These are phyloP conservation scores for Draba incana DNA, from an alignment of 345 rosid species.

Conservation along the genomic window DNA sequence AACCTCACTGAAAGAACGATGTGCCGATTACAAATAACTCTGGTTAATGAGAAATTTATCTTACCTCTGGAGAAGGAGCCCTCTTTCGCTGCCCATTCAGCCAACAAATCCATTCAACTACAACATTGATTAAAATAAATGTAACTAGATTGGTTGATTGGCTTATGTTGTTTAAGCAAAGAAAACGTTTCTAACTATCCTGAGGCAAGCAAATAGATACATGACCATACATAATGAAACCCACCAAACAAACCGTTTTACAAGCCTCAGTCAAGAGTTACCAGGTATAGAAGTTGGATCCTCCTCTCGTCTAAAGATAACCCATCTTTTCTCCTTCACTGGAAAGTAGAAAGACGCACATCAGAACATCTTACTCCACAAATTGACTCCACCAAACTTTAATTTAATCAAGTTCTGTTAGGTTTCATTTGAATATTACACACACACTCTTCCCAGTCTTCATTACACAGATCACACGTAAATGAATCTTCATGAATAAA, in stretches of 20 bases:
- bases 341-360: slow-evolving; percentile 33
- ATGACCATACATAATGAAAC: not conserved
- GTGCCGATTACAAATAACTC: not conserved
- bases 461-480: slow-evolving; percentile 12
- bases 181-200: slow-evolving; percentile 9
- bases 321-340: slow-evolving; percentile 99
- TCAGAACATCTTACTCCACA: slow-evolving; percentile 29
- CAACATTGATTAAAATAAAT: slow-evolving; percentile 32
- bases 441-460: not conserved
- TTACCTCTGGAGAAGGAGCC: slow-evolving; percentile 88
- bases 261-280: slow-evolving; percentile 34
- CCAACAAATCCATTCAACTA: slow-evolving; percentile 99
- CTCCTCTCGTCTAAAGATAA: slow-evolving; percentile 73
- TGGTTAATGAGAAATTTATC: slow-evolving; percentile 2
- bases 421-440: not conserved
- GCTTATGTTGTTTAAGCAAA: not conserved
- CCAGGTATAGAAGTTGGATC: slow-evolving; percentile 93
- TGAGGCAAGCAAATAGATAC: not conserved
- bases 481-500: not conserved
- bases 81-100: slow-evolving; percentile 88
- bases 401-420: not conserved
- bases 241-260: not conserved
- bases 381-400: slow-evolving; percentile 13
- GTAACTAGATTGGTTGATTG: not conserved
- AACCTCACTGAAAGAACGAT: slow-evolving; percentile 5